Evolutionary conservation across 2,329 filamentous ascomycete species (phyloP), one percentile per base, ranked within the genome.

Genomic region (Zymoseptoria ardabiliae): DNA sequence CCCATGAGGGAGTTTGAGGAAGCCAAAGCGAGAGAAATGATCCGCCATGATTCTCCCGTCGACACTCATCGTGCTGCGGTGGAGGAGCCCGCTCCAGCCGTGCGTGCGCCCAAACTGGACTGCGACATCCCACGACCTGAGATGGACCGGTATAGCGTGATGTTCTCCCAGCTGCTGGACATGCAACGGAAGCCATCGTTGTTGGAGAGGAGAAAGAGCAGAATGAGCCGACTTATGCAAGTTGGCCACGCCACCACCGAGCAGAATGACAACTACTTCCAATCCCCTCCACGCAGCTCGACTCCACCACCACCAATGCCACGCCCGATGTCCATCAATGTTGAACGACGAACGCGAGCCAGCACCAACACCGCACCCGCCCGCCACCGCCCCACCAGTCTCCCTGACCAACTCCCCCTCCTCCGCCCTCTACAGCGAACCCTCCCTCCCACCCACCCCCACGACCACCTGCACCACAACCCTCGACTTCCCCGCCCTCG

Each of bases 91-190:
- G 17, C 30, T 4, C 19, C 58, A 4, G 45, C 25, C 13, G 58
- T 52, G 45, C 60, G 56, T 17, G 72, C 65, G 20, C 74, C 72
- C 2, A 67, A 75, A 48, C 77, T 97, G 20, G 81, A 91, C 66
- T 82, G 97, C 17, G 85, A 92, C 56, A 94, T 97, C 59, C 92
- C 93, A 0, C 82, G 83, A 54, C 81, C 89, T 58, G 85, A 88
- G 63, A 61, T 97, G 81, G 93, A 97, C 71, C 81, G 93, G 54
- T 97, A 96, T 67, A 96, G 91, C 67, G 83, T 97, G 65, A 97
- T 97, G 92, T 97, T 97, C 70, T 85, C 87, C 58, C 83, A 83
- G 45, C 79, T 97, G 6, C 77, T 96, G 23, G 35, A 41, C 35
- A 6, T 17, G 35, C 35, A 41, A 41, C 11, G 11, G 3, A 41